Base-by-base conservation (phyloP, 495 filamentous ascomycete genomes). In the Acidiella bohemica region DNA sequence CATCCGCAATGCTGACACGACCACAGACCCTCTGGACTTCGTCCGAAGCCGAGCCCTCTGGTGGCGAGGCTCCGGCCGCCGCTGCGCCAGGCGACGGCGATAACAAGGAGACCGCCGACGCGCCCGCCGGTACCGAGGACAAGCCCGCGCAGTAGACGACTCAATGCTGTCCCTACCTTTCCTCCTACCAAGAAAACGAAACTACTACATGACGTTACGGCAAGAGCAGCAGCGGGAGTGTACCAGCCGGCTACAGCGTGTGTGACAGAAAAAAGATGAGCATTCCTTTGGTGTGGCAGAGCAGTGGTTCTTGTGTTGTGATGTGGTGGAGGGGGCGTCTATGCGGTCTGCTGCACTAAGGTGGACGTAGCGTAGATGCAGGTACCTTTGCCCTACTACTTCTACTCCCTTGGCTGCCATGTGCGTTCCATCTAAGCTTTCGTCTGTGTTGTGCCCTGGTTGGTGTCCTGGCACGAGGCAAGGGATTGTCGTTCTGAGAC, bases 21-120 rank as follows among this genome's bases (percentile, higher is more conserved):
- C 29, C 13, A 25, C 56, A 97, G 90, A 97, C 90, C 44, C 88
- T 97, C 65, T 97, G 90, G 90, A 96, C 90, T 56, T 95, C 88
- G 14, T 96, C 90, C 48, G 92, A 97, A 72, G 83, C 86, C 44
- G 90, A 97, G 75, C 72, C 80, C 39, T 59, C 68, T 35, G 57
- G 60, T 38, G 67, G 74, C 34, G 66, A 79, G 52, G n/a, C n/a
- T n/a, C n/a, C n/a, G n/a, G 57, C 78, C 20, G 74, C 76, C 48
- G 36, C 36, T 23, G 63, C 69, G 29, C 61, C 70, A 5, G 59
- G 63, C 24, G 67, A 57, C 11, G 19, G 23, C 17, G 62, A 76
- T 60, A 65, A 55, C 32, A 65, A 80, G 33, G 78, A 84, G 60
- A 67, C 76, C 39, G 67, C 78, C 44, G 63, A 69, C 19, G 47